Base-by-base conservation (phyloP, 352 stramenopile genomes). In the Globisporangium orthogonon region DNA sequence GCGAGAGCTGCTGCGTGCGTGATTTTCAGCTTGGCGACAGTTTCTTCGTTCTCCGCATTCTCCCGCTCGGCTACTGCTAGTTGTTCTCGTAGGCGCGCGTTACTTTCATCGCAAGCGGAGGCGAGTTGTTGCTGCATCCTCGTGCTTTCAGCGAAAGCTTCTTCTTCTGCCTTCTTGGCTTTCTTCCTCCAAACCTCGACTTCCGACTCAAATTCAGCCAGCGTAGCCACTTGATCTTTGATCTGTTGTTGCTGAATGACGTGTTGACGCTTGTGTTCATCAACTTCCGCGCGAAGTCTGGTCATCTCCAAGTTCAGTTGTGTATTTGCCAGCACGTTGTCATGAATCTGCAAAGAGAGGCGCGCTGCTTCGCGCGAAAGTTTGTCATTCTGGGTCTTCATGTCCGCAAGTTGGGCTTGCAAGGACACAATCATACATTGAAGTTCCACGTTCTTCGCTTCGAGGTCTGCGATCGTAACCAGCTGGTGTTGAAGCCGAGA, bases 1-100 rank as follows among this genome's bases (percentile, higher is more conserved):
- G 78, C 67, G 17, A 87, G 47, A 3, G 68, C 56, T 30, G 52
- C 49, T 2, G 60, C 53, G 41, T 86, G 70, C 2, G 62, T 58
- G 33, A 44, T 48, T 15, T 74, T 69, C 41, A 78, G 58, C n/a
- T 60, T 64, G 18, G 52, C 43, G 28, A 76, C 48, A 15, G 76
- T 31, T 0, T 52, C 55, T 31, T 61, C 55, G 48, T 61, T 53
- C 4, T 17, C 18, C 13, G 18, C 30, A 11, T 11, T 41, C 14
- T 61, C 55, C 7, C 41, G 30, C 31, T 61, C 48, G 15, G 48
- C 10, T 6, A 29, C 30, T 11, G 11, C 15, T 0, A 55, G 13
- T 28, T 55, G 47, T 7, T 15, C 14, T 28, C 54, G 47, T 29
- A 56, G 15, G 2, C 31, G 47, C 47, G 31, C 28, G 10, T 39